Conservation (phyloP, 345 rosid genomes). For the Populus euphratica region DNA sequence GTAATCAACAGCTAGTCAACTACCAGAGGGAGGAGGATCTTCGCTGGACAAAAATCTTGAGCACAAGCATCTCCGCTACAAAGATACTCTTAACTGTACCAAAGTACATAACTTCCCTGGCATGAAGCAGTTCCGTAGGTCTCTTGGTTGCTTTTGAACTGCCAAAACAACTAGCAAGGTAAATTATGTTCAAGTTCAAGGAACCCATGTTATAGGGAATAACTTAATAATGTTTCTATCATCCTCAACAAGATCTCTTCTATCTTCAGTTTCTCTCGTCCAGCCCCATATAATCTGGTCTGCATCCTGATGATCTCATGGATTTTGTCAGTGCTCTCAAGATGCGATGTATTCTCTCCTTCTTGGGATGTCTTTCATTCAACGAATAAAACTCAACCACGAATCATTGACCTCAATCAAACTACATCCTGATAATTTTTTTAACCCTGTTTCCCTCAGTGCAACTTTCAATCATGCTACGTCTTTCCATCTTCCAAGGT, state of each 20-base stretch:
- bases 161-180: neutral
- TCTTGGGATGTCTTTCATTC: constrained; percentile 60
- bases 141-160: neutral
- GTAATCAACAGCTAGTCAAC: neutral
- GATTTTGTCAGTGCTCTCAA: constrained; percentile 46
- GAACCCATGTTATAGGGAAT: neutral
- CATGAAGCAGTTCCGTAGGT: neutral
- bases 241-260: neutral
- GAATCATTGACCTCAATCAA: constrained; percentile 56
- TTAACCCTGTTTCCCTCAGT: constrained; percentile 71
- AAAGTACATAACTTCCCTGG: neutral
- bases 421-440: constrained; percentile 79
- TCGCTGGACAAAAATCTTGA: neutral
- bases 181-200: neutral
- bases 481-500: constrained; percentile 65
- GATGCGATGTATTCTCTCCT: constrained; percentile 45
- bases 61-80: neutral
- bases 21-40: neutral
- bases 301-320: constrained; percentile 24
- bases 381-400: constrained; percentile 71
- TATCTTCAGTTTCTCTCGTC: neutral
- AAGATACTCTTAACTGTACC: neutral
- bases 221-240: neutral
- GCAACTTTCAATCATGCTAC: constrained; percentile 68
- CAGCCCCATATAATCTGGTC: constrained; percentile 9